Percentiles rank a stretch among this genome's conserved stretches.
Evolutionary conservation across 176 grass and related monocot genomes (phyloP).

Genomic region (Rhynchospora tenuis): DNA sequence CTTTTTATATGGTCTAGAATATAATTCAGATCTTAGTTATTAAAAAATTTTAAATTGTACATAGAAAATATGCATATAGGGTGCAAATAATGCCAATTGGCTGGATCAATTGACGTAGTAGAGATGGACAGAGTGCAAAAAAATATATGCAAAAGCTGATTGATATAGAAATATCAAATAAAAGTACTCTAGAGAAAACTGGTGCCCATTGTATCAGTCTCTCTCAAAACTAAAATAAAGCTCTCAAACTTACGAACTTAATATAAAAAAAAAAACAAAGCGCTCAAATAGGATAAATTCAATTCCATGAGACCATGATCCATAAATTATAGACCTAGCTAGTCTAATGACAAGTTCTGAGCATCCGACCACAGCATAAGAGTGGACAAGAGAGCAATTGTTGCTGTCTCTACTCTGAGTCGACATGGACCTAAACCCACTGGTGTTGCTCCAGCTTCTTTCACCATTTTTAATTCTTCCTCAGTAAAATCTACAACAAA

Average conservation of each 20-base stretch:
- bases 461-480: conserved; percentile 65
- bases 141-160: not conserved
- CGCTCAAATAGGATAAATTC: not conserved
- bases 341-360: conserved; percentile 3
- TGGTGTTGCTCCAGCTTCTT: conserved; percentile 44
- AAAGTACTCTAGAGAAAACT: not conserved
- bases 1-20: too few relatives aligned
- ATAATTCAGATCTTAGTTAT: too few relatives aligned
- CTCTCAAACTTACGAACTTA: not conserved
- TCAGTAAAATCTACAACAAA: conserved; percentile 63
- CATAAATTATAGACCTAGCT: not conserved
- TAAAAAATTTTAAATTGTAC: too few relatives aligned
- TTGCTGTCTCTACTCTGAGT: conserved; percentile 82
- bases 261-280: not conserved
- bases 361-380: conserved; percentile 93
- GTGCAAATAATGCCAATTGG: too few relatives aligned
- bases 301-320: not conserved
- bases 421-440: conserved; percentile 71
- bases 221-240: not conserved
- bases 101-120: too few relatives aligned
- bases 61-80: too few relatives aligned
- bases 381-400: conserved; percentile 57
- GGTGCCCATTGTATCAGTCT: not conserved
- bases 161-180: not conserved
- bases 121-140: too few relatives aligned